These are phyloP conservation scores for Aegilops speltoides DNA, from an alignment of 176 grass and related monocot species.

Conservation along the genomic window DNA sequence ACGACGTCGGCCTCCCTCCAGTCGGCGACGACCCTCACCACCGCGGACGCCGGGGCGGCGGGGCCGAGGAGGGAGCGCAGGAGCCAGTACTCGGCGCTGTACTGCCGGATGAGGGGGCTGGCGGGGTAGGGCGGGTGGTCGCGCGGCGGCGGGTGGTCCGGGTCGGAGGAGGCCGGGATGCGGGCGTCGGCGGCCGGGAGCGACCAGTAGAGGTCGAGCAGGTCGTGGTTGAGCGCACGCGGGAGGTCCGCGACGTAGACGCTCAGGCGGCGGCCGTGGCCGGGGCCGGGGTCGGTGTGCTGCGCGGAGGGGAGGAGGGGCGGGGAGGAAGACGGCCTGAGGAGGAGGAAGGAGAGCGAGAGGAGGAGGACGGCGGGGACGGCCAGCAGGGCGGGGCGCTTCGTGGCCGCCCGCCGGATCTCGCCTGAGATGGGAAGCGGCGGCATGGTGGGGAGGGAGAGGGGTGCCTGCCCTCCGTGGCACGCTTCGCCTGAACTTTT, in stretches of 20 bases:
- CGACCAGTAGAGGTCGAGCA: slow-evolving; percentile 86
- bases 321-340: background rate
- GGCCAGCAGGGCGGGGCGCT: slow-evolving; percentile 29
- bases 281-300: background rate
- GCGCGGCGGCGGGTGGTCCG: slow-evolving; percentile 26
- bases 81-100: slow-evolving; percentile 96
- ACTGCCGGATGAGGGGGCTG: slow-evolving; percentile 77
- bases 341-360: slow-evolving; percentile 42
- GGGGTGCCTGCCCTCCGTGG: too few relatives aligned
- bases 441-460: too few relatives aligned
- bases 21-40: slow-evolving; percentile 57
- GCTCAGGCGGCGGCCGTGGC: slow-evolving; percentile 33
- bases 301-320: background rate
- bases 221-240: slow-evolving; percentile 69
- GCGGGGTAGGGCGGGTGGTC: slow-evolving; percentile 52
- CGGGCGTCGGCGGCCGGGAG: slow-evolving; percentile 68
- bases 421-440: background rate
- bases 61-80: slow-evolving; percentile 49
- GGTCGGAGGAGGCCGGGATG: slow-evolving; percentile 59
- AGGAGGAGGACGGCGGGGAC: slow-evolving; percentile 32
- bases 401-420: slow-evolving; percentile 46
- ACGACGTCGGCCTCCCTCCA: slow-evolving; percentile 69
- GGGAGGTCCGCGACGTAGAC: slow-evolving; percentile 85
- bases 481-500: too few relatives aligned
- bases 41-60: background rate